phyloP scores from a whole-genome alignment of 805 yeast genomes.

The Lipomyces japonicus region DNA sequence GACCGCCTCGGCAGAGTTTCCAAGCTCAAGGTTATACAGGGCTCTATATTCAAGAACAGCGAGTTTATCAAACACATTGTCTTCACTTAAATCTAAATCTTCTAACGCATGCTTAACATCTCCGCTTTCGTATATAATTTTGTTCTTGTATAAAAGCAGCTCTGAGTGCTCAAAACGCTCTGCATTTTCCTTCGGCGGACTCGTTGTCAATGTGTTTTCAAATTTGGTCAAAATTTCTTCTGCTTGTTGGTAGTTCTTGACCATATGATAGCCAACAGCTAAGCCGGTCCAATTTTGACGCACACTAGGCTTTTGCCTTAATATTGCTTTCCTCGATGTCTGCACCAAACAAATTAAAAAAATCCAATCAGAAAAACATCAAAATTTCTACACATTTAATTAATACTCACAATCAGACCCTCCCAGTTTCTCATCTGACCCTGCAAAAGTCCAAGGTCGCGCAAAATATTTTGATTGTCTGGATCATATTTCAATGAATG shows the following conservation, averaged over 20 bases:
- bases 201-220: slow-evolving; percentile 69
- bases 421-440: slow-evolving; percentile 74
- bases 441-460: slow-evolving; percentile 78
- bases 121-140: slow-evolving; percentile 59
- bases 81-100: slow-evolving; percentile 49
- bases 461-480: slow-evolving; percentile 68
- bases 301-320: slow-evolving; percentile 73
- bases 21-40: slow-evolving; percentile 55
- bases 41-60: slow-evolving; percentile 67
- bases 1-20: slow-evolving; percentile 60
- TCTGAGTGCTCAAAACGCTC: slow-evolving; percentile 80
- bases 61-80: slow-evolving; percentile 54
- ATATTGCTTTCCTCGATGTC: slow-evolving; percentile 58
- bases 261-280: slow-evolving; percentile 80
- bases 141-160: slow-evolving; percentile 67
- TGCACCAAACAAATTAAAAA: not conserved
- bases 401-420: slow-evolving; percentile 44
- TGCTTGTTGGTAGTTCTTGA: slow-evolving; percentile 63
- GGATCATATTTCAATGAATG: slow-evolving; percentile 75
- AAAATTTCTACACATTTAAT: too few species aligned
- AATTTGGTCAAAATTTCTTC: slow-evolving; percentile 68
- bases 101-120: slow-evolving; percentile 61
- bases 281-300: slow-evolving; percentile 88
- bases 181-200: slow-evolving; percentile 45
- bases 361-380: not conserved